A percentile compares a stretch with the other conserved stretches of the same genome.
These are phyloP conservation scores for Chlamydomonas asymmetrica DNA, from an alignment of 139 green algal genomes.

Conservation along the genomic window DNA sequence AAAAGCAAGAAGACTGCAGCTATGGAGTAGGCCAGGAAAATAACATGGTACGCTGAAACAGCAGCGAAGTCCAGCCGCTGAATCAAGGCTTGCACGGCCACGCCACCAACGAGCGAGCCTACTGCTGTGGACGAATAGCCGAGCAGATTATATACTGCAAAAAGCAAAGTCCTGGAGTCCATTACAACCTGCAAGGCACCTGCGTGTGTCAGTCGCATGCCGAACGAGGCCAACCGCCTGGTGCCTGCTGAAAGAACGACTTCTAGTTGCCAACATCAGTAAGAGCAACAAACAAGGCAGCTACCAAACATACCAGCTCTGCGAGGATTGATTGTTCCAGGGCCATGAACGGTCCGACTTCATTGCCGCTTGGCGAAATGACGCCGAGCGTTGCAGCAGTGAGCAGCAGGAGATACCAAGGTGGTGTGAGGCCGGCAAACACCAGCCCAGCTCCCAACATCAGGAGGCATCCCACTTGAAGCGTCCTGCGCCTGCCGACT, in stretches of 20 bases:
- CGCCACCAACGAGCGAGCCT: neutral
- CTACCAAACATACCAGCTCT: neutral
- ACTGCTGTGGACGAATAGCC: conserved; percentile 6
- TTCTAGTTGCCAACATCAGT: no score
- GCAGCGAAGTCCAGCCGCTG: neutral
- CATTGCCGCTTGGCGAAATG: conserved; percentile 19
- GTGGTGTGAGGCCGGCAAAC: neutral
- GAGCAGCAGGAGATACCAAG: conserved; percentile 14
- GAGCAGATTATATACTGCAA: conserved; percentile 26
- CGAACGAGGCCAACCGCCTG: no score
- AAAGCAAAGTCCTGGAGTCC: no score
- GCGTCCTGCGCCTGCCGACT: neutral
- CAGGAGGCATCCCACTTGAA: conserved; percentile 5
- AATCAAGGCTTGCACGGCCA: neutral
- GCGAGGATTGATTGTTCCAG: conserved; percentile 24
- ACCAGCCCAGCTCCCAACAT: neutral
- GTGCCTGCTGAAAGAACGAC: no score
- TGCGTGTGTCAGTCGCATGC: no score
- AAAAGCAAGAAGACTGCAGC: neutral
- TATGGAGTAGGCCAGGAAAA: conserved; percentile 14
- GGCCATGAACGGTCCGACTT: conserved; percentile 30
- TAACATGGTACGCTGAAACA: neutral
- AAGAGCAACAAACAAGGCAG: no score
- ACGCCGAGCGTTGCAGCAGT: conserved; percentile 13
- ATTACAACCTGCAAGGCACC: no score